Evolutionary conservation across 257 asterid species (phyloP).

Genomic region (Verbena officinalis): DNA sequence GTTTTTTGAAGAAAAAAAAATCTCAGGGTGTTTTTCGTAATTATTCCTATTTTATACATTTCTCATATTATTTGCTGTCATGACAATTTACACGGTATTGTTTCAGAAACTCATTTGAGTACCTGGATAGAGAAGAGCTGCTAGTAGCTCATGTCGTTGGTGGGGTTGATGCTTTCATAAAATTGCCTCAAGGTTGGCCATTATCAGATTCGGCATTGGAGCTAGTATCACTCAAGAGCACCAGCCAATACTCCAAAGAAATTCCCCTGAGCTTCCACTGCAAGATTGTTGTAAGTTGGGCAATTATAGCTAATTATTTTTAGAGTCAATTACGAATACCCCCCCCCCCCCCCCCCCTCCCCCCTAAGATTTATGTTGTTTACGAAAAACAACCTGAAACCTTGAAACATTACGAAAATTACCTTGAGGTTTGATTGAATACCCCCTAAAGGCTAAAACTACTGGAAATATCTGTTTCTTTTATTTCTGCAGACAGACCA

Average conservation of each 20-base stretch:
- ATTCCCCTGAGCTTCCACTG: conserved; percentile 69
- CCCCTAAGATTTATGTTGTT: too few species aligned
- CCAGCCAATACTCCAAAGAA: conserved; percentile 60
- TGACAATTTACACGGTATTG: conserved; percentile 16
- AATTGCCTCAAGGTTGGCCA: conserved; percentile 94
- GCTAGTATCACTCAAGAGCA: conserved; percentile 69
- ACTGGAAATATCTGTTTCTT: too few species aligned
- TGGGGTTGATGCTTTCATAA: conserved; percentile 81
- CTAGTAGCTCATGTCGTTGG: conserved; percentile 80
- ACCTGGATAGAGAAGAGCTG: conserved; percentile 70
- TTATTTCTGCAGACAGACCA: too few species aligned
- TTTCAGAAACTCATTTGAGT: conserved; percentile 83
- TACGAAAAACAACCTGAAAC: too few species aligned
- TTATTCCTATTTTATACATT: too few species aligned
- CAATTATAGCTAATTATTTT: conserved; percentile 8
- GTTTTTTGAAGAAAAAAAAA: too few species aligned
- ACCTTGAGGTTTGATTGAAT: too few species aligned
- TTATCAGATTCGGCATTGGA: conserved; percentile 54
- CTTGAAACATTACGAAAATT: too few species aligned
- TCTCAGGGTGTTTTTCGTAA: too few species aligned
- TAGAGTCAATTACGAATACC: too few species aligned
- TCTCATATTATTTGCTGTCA: conserved; percentile 16
- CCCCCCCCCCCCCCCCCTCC: too few species aligned
- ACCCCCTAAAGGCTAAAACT: too few species aligned
- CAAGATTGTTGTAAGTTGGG: conserved; percentile 71